Conservation (phyloP, 352 stramenopile species). For the Blastocystis sp. region DNA sequence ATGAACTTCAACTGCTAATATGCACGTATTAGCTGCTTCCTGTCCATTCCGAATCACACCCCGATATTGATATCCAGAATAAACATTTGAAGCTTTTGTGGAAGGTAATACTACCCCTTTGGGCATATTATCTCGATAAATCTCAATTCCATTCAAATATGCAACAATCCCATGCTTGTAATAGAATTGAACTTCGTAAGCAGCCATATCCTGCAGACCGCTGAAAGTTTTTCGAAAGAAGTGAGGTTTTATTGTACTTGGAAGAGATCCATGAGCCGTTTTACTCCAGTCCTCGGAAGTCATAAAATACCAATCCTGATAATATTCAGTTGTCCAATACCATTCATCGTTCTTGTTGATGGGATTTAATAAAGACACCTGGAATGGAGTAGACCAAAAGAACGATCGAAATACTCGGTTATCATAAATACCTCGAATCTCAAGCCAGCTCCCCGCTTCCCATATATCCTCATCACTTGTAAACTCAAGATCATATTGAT, state of each 20-base stretch:
- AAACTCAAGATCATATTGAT: background rate
- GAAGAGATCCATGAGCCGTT: too few species aligned
- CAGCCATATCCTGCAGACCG: slow-evolving; percentile 23
- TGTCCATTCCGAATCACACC: slow-evolving; percentile 2
- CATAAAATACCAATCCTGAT: too few species aligned
- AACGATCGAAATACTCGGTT: background rate
- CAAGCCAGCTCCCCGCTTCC: background rate
- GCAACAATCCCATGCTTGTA: slow-evolving; percentile 33
- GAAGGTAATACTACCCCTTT: background rate
- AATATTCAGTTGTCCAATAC: too few species aligned
- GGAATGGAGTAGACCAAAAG: too few species aligned
- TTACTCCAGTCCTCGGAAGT: too few species aligned
- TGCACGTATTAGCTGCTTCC: background rate
- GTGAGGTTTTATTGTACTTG: background rate
- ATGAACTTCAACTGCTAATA: slow-evolving; percentile 5
- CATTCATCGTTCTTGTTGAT: too few species aligned
- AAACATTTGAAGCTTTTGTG: background rate
- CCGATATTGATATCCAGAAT: background rate
- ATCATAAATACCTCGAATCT: slow-evolving; percentile 52
- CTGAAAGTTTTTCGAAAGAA: slow-evolving; percentile 29
- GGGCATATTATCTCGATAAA: slow-evolving; percentile 65
- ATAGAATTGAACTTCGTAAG: slow-evolving; percentile 52
- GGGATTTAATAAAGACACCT: too few species aligned
- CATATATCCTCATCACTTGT: background rate
- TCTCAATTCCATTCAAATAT: slow-evolving; percentile 58